These are phyloP conservation scores for Penicillium paradoxum DNA, from an alignment of 495 filamentous ascomycete species.

Conservation along the genomic window DNA sequence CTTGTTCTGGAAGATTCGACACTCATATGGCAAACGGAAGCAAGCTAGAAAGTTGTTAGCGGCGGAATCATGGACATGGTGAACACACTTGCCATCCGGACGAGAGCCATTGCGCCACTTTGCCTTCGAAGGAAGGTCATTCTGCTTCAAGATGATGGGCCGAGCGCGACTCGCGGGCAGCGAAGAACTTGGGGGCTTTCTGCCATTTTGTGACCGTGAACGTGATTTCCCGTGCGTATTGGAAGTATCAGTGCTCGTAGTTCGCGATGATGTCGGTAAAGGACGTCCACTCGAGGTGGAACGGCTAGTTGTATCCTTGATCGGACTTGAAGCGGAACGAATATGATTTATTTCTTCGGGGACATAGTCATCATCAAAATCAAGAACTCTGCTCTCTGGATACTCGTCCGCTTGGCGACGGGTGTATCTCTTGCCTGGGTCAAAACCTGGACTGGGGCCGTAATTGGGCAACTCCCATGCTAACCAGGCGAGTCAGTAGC, in stretches of 20 bases:
- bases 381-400: no score
- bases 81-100: background rate
- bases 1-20: background rate
- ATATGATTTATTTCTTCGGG: background rate
- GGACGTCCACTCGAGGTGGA: background rate
- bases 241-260: background rate
- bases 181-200: background rate
- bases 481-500: background rate
- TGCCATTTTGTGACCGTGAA: background rate
- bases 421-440: background rate
- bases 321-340: background rate
- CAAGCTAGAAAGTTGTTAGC: background rate
- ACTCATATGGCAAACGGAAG: background rate
- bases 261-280: no score
- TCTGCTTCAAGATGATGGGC: background rate
- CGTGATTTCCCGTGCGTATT: background rate
- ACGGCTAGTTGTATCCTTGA: background rate
- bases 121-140: background rate
- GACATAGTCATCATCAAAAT: background rate
- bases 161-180: background rate
- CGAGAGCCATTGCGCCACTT: background rate
- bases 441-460: background rate
- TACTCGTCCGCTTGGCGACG: background rate
- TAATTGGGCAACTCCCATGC: background rate
- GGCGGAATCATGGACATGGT: no score